These are phyloP conservation scores for Phytophthora kernoviae DNA, from an alignment of 352 stramenopile species.

Conservation along the genomic window DNA sequence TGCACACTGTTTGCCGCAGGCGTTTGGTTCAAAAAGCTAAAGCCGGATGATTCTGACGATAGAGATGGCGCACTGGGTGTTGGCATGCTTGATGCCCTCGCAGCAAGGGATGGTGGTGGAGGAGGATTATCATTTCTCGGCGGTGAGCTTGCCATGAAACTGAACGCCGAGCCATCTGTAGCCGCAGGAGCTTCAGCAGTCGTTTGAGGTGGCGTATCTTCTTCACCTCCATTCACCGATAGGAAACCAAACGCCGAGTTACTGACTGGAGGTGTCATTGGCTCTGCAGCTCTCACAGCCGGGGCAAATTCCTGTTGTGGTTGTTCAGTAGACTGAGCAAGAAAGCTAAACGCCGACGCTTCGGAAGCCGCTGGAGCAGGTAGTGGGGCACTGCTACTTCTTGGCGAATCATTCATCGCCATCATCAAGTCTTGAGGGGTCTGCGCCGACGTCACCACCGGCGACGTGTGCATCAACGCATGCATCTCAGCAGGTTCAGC, in stretches of 20 bases:
- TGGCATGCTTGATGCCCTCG: slow-evolving; percentile 10
- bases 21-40: slow-evolving; percentile 40
- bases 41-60: slow-evolving; percentile 36
- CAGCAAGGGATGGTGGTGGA: background rate
- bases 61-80: slow-evolving; percentile 36
- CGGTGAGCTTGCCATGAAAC: background rate
- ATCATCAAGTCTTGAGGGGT: slow-evolving; percentile 34
- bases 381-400: slow-evolving; percentile 41
- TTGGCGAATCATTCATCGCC: slow-evolving; percentile 36
- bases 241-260: slow-evolving; percentile 47
- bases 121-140: background rate
- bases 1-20: slow-evolving; percentile 11
- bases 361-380: slow-evolving; percentile 26
- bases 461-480: slow-evolving; percentile 47
- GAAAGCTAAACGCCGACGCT: slow-evolving; percentile 39
- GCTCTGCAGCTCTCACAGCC: slow-evolving; percentile 26
- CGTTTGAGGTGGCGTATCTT: slow-evolving; percentile 16
- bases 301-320: slow-evolving; percentile 24
- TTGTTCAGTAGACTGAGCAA: slow-evolving; percentile 9
- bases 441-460: slow-evolving; percentile 40
- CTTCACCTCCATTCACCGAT: slow-evolving; percentile 29
- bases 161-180: background rate
- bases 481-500: slow-evolving; percentile 21
- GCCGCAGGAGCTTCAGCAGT: slow-evolving; percentile 2
- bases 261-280: slow-evolving; percentile 32